Percentiles rank a stretch among this genome's conserved stretches.
These are phyloP conservation scores for Lepidium africanum DNA, from an alignment of 345 rosid species.

Conservation along the genomic window DNA sequence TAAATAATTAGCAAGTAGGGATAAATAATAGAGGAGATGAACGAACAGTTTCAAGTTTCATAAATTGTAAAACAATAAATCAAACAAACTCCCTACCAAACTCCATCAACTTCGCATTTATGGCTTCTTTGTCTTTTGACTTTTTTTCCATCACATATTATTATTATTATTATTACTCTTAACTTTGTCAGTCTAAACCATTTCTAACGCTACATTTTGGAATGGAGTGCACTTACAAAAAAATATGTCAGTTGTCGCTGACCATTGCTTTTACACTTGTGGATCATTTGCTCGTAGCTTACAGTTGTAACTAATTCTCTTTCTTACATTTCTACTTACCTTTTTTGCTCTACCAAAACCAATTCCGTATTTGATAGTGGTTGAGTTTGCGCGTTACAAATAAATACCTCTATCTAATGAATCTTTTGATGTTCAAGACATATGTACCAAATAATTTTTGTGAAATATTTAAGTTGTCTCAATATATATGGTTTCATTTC, in stretches of 20 bases:
- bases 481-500: no score
- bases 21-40: neutral
- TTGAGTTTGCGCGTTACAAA: neutral
- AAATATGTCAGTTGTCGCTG: constrained; percentile 14
- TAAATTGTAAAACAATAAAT: neutral
- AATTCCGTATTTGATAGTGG: neutral
- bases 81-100: constrained; percentile 20
- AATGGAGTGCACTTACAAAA: constrained; percentile 1
- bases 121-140: constrained; percentile 16
- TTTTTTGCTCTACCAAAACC: constrained; percentile 13
- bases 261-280: constrained; percentile 10
- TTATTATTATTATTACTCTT: neutral
- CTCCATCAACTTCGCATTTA: constrained; percentile 21
- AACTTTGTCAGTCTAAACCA: constrained; percentile 15
- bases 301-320: constrained; percentile 11
- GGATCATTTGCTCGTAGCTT: neutral
- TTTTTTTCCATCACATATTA: neutral
- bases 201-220: constrained; percentile 15
- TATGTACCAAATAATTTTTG: no score
- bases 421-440: no score
- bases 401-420: neutral
- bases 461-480: no score
- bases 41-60: constrained; percentile 1
- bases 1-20: neutral
- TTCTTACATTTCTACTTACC: neutral